Evolutionary conservation across 257 asterid species (phyloP), one percentile per base, ranked within the genome.

Genomic region (Parsonsia alboflavescens): DNA sequence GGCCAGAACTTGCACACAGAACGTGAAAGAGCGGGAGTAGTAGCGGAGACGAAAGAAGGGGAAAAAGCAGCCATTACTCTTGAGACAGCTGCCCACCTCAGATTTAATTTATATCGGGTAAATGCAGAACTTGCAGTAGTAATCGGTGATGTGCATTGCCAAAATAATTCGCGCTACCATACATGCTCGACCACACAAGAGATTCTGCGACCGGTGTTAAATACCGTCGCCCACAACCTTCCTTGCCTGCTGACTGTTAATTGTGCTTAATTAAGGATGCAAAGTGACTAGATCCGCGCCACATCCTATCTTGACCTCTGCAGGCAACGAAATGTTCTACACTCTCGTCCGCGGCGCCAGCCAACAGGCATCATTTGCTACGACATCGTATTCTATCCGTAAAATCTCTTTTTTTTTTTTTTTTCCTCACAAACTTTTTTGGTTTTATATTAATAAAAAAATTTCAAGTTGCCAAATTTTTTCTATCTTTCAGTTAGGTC

Each of bases 41-140:
- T 78, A 36, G 80, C 81, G 58, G 83, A 72, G 52, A 77, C 69
- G 70, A 85, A 70, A 41, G 85, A 80, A 75, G 59, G 79, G 13
- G 82, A 76, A 59, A 66, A 75, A 6, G 83, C 79, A 80, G 86
- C 83, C 83, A 76, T 82, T 77, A 73, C 76, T 19, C 11, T 21
- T n/a, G 57, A 17, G 76, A 74, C 80, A 67, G 72, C 75, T 66
- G 70, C 69, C 16, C 7, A 21, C 50, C 68, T 44, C 33, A 26
- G 71, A 57, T 77, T 57, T 59, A 71, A 21, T 57, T 44, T 39
- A 13, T 10, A 24, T 4, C 58, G 1, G 22, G 58, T 6, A 53
- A 6, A 1, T 33, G 39, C 39, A 33, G 39, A 59, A 19, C 66
- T 26, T 59, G 21, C 64, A 39, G 24, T 17, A 19, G 58, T 6